These are phyloP conservation scores for Claviceps maximensis DNA, from an alignment of 2,329 filamentous ascomycete species.

Conservation along the genomic window DNA sequence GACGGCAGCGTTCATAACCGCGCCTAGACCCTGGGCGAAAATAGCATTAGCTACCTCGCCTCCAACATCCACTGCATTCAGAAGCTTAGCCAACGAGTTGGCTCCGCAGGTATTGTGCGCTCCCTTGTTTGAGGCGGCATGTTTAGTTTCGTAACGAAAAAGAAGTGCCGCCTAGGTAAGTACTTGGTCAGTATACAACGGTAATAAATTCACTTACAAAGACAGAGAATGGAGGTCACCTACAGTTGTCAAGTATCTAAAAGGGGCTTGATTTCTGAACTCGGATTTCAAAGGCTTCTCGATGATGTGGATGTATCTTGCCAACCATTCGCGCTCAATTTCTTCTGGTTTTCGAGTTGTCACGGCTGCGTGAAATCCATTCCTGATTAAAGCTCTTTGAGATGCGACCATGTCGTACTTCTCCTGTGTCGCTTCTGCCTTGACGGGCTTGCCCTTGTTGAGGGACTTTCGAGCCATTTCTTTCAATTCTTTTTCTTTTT, in stretches of 20 bases:
- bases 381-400: conserved; percentile 3
- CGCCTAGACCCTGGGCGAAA: conserved; percentile 13
- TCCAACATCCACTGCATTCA: conserved; percentile 9
- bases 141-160: conserved; percentile 5
- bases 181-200: not conserved
- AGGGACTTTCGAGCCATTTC: not conserved
- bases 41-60: conserved; percentile 7
- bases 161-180: conserved; percentile 3
- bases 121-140: not conserved
- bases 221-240: not conserved
- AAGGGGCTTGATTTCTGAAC: not conserved
- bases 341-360: conserved; percentile 5
- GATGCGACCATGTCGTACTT: conserved; percentile 9
- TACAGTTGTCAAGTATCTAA: conserved; percentile 6
- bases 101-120: not conserved
- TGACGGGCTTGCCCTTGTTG: not conserved
- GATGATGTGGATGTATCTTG: not conserved
- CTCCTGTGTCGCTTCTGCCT: not conserved
- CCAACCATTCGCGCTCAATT: conserved; percentile 3
- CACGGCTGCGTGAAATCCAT: conserved; percentile 10
- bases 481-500: not conserved
- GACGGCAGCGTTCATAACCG: conserved; percentile 12
- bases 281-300: not conserved
- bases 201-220: not conserved
- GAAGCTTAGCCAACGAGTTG: conserved; percentile 2